Evolutionary conservation across 352 stramenopile genomes (phyloP), one percentile per base, ranked within the genome.

Genomic region (Phytophthora litchii): DNA sequence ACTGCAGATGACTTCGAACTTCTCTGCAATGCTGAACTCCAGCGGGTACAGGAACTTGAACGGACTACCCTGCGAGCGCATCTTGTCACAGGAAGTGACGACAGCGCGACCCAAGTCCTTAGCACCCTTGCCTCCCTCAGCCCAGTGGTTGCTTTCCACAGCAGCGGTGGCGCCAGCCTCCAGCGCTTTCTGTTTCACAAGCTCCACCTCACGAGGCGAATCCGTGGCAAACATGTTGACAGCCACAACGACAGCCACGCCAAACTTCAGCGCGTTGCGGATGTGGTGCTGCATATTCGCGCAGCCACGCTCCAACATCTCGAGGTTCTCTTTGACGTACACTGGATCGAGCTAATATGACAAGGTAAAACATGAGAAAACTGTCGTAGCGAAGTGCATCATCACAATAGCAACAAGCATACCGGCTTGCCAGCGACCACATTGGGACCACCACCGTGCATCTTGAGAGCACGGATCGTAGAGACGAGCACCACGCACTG

Each of bases 401-500:
- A 35, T 36, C 19, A 37, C 11, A 57, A 13, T 29, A 21, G 3
- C 9, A 56, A 36, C 21, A 44, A 37, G 51, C 82, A 54, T 60
- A 99, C 78, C 31, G 94, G 92, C 57, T 98, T 95, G 4, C 95
- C 96, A 11, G 96, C 94, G 27, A 88, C 88, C 14, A 99, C 96
- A 27, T 94, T 92, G 46, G 97, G 95, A 13, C 95, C 97, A n/a
- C 97, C 97, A 27, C 97, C 97, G 80, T 99, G 97, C 92, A 99
- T 98, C 81, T 99, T 99, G 19, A 99, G 74, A 27, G 97, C 97
- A 32, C 97, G 93, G 25, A 99, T 92, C 3, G 97, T 99, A 14
- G 97, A 95, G 13, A 99, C 97, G 31, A 99, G 92, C 38, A 99
- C 96, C 35, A 97, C 96, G 58, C 92, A 99, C 64, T 98, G 91